A percentile compares a stretch with the other conserved stretches of the same genome.
These are phyloP conservation scores for Peniophora sp. DNA, from an alignment of 1,284 basidiomycete species.

Conservation along the genomic window DNA sequence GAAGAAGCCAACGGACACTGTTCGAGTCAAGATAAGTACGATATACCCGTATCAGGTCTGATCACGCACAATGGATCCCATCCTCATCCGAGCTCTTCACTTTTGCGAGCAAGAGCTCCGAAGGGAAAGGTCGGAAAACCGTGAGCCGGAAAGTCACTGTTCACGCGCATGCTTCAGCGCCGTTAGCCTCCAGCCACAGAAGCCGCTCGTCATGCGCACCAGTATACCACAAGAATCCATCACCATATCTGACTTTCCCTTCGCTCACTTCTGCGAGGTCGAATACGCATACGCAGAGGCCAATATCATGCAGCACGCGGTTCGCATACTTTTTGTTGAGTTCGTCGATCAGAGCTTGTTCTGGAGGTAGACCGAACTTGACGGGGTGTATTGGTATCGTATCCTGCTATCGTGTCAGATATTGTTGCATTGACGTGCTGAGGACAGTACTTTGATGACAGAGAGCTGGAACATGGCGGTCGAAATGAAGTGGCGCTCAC, in stretches of 20 bases:
- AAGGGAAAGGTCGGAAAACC: constrained; percentile 86
- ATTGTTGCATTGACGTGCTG: constrained; percentile 1
- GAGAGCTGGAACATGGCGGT: neutral
- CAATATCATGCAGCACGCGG: constrained; percentile 85
- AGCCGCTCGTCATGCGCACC: constrained; percentile 36
- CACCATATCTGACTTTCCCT: constrained; percentile 90
- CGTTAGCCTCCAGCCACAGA: neutral
- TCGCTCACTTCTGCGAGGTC: constrained; percentile 84
- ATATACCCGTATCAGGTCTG: neutral
- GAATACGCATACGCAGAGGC: constrained; percentile 84
- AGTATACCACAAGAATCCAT: constrained; percentile 93
- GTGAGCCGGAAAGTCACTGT: constrained; percentile 86
- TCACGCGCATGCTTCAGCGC: neutral
- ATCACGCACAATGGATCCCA: constrained; percentile 68
- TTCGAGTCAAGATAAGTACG: constrained; percentile 2
- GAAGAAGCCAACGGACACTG: constrained; percentile 90
- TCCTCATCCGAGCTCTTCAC: constrained; percentile 80
- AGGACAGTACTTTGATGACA: neutral
- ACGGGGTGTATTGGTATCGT: constrained; percentile 74
- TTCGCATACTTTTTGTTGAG: constrained; percentile 94
- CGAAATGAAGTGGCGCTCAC: neutral
- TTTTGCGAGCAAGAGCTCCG: constrained; percentile 86
- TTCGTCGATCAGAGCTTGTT: constrained; percentile 69
- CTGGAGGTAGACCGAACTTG: constrained; percentile 64
- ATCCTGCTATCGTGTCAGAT: constrained; percentile 35